phyloP scores from a whole-genome alignment of 2,329 filamentous ascomycete species.

The Pestalotiopsis fici region DNA sequence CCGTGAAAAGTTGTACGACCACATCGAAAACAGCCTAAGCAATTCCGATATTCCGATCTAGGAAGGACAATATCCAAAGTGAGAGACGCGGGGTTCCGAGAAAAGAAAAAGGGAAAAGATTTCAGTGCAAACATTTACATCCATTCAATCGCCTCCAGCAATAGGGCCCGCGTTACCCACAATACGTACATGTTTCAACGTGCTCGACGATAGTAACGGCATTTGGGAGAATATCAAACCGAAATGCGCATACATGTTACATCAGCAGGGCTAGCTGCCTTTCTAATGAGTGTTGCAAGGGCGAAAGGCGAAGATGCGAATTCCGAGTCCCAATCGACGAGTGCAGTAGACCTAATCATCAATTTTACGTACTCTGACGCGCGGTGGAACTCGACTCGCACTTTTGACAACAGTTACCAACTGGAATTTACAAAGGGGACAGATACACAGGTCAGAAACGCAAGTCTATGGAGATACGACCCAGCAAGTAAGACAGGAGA shows the following conservation, averaged over 20 bases:
- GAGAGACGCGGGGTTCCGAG: neutral
- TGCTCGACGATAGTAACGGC: neutral
- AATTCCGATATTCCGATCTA: neutral
- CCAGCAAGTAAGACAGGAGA: too few species aligned
- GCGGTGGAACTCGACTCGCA: too few species aligned
- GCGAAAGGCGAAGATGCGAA: neutral
- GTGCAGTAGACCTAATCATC: too few species aligned
- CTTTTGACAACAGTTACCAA: too few species aligned
- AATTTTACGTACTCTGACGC: too few species aligned
- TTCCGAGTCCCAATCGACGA: too few species aligned
- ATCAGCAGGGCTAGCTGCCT: neutral
- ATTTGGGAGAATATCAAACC: neutral
- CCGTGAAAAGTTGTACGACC: neutral
- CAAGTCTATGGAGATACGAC: too few species aligned
- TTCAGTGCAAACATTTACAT: neutral
- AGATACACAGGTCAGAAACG: too few species aligned
- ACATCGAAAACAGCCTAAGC: neutral
- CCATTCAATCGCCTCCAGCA: neutral
- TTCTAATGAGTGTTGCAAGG: neutral
- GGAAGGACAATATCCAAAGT: neutral
- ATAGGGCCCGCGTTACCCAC: neutral
- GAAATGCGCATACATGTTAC: neutral
- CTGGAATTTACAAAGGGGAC: too few species aligned
- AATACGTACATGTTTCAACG: neutral
- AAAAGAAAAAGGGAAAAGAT: neutral